Evolutionary conservation across 2,329 filamentous ascomycete species (phyloP).

Genomic region (Monilinia laxa): DNA sequence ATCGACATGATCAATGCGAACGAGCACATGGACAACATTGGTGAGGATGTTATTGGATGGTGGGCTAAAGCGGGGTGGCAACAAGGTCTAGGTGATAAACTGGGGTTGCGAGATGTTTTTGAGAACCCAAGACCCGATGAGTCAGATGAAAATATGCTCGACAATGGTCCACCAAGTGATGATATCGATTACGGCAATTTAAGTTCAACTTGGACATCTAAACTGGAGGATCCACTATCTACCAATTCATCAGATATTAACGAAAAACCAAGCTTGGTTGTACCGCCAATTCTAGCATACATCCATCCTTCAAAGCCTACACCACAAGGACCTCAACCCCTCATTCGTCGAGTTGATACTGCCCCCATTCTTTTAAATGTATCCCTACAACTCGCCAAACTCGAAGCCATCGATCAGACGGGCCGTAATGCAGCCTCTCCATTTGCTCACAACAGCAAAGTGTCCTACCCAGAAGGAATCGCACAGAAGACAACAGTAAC

Average conservation of each 20-base stretch:
- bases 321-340: constrained; percentile 48
- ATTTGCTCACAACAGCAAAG: constrained; percentile 75
- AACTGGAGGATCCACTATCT: constrained; percentile 22
- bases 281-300: constrained; percentile 79
- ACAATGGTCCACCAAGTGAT: constrained; percentile 35
- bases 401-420: constrained; percentile 67
- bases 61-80: constrained; percentile 97
- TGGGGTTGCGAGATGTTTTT: constrained; percentile 69
- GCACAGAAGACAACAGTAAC: constrained; percentile 74
- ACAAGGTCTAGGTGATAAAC: constrained; percentile 71
- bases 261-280: constrained; percentile 42
- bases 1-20: constrained; percentile 80
- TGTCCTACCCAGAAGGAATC: constrained; percentile 80
- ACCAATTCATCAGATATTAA: constrained; percentile 1
- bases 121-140: constrained; percentile 46
- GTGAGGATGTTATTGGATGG: constrained; percentile 89
- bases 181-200: constrained; percentile 36
- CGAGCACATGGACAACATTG: constrained; percentile 80
- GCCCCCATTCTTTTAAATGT: constrained; percentile 76
- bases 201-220: constrained; percentile 40
- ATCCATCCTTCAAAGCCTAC: constrained; percentile 60
- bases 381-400: constrained; percentile 82
- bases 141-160: constrained; percentile 40
- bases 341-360: constrained; percentile 87
- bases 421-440: constrained; percentile 61